Base-by-base conservation (phyloP, 768 basidiomycete genomes). In the Tulasnella sp. region DNA sequence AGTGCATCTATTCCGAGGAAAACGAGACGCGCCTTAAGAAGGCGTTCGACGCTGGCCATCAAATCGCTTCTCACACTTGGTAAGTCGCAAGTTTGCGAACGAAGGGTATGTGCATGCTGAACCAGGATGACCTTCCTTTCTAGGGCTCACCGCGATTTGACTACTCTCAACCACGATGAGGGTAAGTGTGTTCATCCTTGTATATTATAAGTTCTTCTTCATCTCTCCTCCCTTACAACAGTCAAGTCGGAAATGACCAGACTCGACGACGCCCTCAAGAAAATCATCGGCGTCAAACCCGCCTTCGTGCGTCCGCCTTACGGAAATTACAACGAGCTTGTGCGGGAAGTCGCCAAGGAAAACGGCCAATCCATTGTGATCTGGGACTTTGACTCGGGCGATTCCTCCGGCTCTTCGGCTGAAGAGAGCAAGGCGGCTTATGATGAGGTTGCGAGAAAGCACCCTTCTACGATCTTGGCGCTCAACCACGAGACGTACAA, bases 401-500 rank as follows among this genome's bases (percentile, higher is more conserved):
- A 79, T 46, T 35, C 77, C 32, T 16, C 10, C 26, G 78, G 78
- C 23, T 1, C 13, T 29, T 69, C 51, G 70, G 77, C 44, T 23
- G 1, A 10, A 10, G 55, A 79, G 23, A 79, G 48, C 39, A 29
- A 79, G 55, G 29, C 2, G 2, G n/a, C 16, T 2, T 79, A 79
- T 67, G 2, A 13, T 1, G 35, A 61, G 2, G 32, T 51, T 7
- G 57, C 72, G 5, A 55, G 29, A 10, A 40, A 69, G 78, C 26
- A 79, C n/a, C 78, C 78, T 10, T 37, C 37, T 1, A 74, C 16
- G 20, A 35, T 35, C 26, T 74, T 46, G 73, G 77, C 82, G 10
- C 73, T 83, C 15, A 82, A 83, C 79, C 82, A 83, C 75, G 81
- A 82, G 73, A 81, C 80, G 37, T 80, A 82, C 44, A 15, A 79